Percentiles rank a stretch among this genome's conserved stretches.
Evolutionary conservation across 495 filamentous ascomycete species (phyloP).

Genomic region (Bathelium albidoporum): DNA sequence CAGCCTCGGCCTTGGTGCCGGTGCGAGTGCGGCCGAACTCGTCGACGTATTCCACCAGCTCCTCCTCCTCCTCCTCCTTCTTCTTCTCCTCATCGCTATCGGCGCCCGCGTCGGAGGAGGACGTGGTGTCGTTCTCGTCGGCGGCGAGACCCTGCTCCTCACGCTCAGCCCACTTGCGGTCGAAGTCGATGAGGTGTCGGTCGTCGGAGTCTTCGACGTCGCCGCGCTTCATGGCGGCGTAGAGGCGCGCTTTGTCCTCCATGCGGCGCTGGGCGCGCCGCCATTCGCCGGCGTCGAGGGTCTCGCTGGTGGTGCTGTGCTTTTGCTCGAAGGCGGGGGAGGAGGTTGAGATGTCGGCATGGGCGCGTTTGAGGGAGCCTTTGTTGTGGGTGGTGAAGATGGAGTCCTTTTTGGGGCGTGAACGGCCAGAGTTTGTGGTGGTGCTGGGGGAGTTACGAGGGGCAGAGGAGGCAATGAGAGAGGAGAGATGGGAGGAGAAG

Average conservation of each 20-base stretch:
- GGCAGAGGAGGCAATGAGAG: slow-evolving; percentile 22
- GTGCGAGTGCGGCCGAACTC: slow-evolving; percentile 74
- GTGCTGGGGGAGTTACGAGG: neutral
- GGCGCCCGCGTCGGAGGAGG: slow-evolving; percentile 30
- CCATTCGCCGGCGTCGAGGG: slow-evolving; percentile 37
- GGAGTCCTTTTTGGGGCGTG: slow-evolving; percentile 56
- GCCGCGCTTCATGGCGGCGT: slow-evolving; percentile 71
- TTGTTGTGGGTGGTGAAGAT: slow-evolving; percentile 66
- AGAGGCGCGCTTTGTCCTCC: slow-evolving; percentile 77
- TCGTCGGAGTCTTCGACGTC: slow-evolving; percentile 47
- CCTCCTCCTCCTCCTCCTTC: too few relatives aligned
- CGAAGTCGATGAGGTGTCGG: slow-evolving; percentile 75
- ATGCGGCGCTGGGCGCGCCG: slow-evolving; percentile 62
- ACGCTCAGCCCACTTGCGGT: slow-evolving; percentile 79
- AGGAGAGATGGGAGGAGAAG: slow-evolving; percentile 69
- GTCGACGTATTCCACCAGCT: slow-evolving; percentile 72
- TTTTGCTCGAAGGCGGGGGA: slow-evolving; percentile 24
- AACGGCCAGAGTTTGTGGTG: slow-evolving; percentile 34
- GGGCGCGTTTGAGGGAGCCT: slow-evolving; percentile 53
- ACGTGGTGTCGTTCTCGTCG: slow-evolving; percentile 18
- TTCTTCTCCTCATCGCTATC: slow-evolving; percentile 41
- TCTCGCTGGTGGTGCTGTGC: slow-evolving; percentile 35
- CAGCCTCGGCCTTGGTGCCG: slow-evolving; percentile 54
- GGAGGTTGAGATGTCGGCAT: slow-evolving; percentile 35
- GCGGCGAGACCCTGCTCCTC: slow-evolving; percentile 32